Conservation (phyloP, 2,329 filamentous ascomycete species). For the Stachybotrys chartarum region DNA sequence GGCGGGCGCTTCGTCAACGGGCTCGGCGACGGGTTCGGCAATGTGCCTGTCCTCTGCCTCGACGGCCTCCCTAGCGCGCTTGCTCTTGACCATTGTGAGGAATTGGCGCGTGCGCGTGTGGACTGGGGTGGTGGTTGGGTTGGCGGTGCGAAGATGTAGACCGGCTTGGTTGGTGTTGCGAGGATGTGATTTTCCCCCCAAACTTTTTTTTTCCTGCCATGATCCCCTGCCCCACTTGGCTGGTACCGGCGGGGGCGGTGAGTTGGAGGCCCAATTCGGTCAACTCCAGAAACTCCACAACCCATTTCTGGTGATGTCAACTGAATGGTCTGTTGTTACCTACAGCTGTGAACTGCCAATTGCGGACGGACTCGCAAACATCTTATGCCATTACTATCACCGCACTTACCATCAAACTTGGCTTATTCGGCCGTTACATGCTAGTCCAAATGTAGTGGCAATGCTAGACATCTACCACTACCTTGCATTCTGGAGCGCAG, state of each 20-base stretch:
- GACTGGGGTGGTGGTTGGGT: not conserved
- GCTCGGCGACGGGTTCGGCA: constrained; percentile 7
- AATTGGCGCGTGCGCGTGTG: not conserved
- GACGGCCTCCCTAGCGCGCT: constrained; percentile 27
- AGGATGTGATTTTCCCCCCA: constrained; percentile 1
- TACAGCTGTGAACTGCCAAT: too few species aligned
- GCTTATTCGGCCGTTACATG: too few species aligned
- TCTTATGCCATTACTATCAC: too few species aligned
- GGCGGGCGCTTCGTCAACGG: constrained; percentile 12
- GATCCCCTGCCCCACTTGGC: not conserved
- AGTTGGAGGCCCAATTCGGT: too few species aligned
- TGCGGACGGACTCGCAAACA: too few species aligned
- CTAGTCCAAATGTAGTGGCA: too few species aligned
- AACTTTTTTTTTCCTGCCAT: not conserved
- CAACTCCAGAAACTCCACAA: too few species aligned
- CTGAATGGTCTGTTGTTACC: too few species aligned
- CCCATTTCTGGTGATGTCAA: too few species aligned
- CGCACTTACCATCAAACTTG: too few species aligned
- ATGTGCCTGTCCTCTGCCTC: constrained; percentile 18
- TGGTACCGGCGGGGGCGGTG: not conserved
- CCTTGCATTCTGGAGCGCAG: too few species aligned
- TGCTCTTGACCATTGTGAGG: constrained; percentile 27
- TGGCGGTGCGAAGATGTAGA: not conserved
- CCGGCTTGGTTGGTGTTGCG: not conserved
- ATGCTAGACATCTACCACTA: too few species aligned